Conservation (phyloP, 805 yeast genomes). For the Nematodospora valgi region DNA sequence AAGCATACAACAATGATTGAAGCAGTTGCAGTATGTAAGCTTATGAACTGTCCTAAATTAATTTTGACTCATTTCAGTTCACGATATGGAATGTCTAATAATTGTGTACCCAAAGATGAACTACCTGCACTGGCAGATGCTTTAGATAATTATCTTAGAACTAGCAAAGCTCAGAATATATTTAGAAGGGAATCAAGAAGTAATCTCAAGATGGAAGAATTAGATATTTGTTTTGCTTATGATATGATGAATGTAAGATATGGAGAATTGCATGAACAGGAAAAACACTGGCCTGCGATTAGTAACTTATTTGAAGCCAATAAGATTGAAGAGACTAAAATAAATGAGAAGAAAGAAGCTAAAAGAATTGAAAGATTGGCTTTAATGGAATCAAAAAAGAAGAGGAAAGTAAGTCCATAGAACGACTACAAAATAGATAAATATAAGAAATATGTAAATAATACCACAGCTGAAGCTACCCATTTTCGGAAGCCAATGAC, state of each 20-base stretch:
- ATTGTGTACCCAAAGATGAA: conserved; percentile 21
- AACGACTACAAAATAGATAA: not conserved
- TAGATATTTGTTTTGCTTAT: conserved; percentile 25
- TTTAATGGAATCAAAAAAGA: conserved; percentile 16
- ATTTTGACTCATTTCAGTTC: conserved; percentile 91
- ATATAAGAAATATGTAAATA: not conserved
- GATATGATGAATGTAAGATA: conserved; percentile 35
- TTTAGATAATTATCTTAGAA: conserved; percentile 26
- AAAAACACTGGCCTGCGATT: conserved; percentile 14
- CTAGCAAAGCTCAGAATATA: conserved; percentile 22
- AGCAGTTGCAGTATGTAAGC: conserved; percentile 66
- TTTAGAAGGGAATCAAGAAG: conserved; percentile 12
- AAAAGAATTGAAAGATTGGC: conserved; percentile 30
- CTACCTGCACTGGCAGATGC: conserved; percentile 19
- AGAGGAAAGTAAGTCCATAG: conserved; percentile 15
- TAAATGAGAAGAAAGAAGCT: conserved; percentile 31
- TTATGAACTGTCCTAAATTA: conserved; percentile 69
- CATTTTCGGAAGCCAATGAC: no score
- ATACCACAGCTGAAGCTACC: no score
- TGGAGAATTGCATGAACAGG: conserved; percentile 9
- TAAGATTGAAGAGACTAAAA: conserved; percentile 17
- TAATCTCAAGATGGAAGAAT: conserved; percentile 21
- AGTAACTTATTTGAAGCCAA: conserved; percentile 18
- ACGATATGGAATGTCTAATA: conserved; percentile 52
- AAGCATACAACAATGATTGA: conserved; percentile 87